Conservation (phyloP, 2,329 filamentous ascomycete genomes). For the Diaporthe citri region DNA sequence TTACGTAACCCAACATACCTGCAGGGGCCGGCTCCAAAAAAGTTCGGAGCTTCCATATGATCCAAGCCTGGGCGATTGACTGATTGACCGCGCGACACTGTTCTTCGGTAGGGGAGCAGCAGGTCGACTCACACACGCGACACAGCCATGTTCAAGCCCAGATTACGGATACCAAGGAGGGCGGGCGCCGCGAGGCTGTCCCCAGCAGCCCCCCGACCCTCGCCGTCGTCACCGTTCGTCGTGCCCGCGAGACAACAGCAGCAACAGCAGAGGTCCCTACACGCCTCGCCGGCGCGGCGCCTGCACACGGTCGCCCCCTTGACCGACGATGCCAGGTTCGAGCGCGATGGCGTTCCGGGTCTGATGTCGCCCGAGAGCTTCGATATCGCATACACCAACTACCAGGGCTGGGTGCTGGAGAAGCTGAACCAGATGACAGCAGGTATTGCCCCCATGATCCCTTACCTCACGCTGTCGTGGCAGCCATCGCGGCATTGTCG, state of each 20-base stretch:
- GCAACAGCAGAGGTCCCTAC: conserved; percentile 46
- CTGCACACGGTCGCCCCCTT: conserved; percentile 61
- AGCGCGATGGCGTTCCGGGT: conserved; percentile 68
- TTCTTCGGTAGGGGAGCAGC: conserved; percentile 24
- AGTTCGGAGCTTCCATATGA: conserved; percentile 32
- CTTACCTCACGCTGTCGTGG: too few relatives aligned
- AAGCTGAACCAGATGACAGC: conserved; percentile 81
- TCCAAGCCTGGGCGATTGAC: background rate
- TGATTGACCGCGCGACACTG: conserved; percentile 13
- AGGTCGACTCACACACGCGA: conserved; percentile 29
- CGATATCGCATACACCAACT: conserved; percentile 83
- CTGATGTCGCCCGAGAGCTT: conserved; percentile 79
- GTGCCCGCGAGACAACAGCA: conserved; percentile 45
- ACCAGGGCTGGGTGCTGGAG: conserved; percentile 80
- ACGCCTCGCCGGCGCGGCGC: conserved; percentile 34
- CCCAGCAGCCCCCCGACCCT: conserved; percentile 40
- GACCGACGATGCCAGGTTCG: conserved; percentile 56
- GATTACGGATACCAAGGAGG: conserved; percentile 64
- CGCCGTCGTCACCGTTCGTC: conserved; percentile 19
- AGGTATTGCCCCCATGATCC: conserved; percentile 62
- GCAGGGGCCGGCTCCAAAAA: conserved; percentile 30
- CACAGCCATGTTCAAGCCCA: conserved; percentile 64
- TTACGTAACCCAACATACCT: conserved; percentile 14
- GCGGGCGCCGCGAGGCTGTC: conserved; percentile 41
- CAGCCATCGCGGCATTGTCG: background rate